Evolutionary conservation across 164 flowering plant species (phyloP), one percentile per base, ranked within the genome.

Genomic region (Aristolochia californica): DNA sequence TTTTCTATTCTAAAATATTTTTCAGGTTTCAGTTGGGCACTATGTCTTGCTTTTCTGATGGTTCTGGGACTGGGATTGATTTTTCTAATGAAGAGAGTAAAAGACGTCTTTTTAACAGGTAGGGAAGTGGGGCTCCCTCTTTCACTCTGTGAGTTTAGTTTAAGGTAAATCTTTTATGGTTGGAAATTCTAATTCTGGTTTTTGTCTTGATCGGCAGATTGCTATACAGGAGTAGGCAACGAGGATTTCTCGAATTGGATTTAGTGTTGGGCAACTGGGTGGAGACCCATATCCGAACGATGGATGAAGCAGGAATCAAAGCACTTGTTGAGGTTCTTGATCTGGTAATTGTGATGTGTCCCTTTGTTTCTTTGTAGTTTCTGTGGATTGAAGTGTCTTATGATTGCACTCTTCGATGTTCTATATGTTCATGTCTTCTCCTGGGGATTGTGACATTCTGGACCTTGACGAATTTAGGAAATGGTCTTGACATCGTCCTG

Each of bases 181-280:
- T 18, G 5, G 51, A 22, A 48, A 48, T 48, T 48, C 26, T 17
- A 1, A 24, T 26, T 28, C 14, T 56, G 13, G 8, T 22, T 60
- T 49, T 4, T 62, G 22, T 1, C 16, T 60, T 63, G 22, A 45
- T 56, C 28, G 30, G 27, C 54, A 90, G 97, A 63, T 63, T 91
- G 73, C 55, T 82, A 53, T 91, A 91, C 65, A 70, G 98, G 73
- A 88, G 98, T 77, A 88, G 72, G 60, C 96, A 88, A 56, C 64
- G 96, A 16, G 96, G 96, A 40, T 85, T 73, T 67, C 75, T 91
- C 24, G 98, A 91, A 66, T 72, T 88, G 76, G 98, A 88, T 76
- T 75, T 91, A 80, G 83, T 91, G 40, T 70, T 91, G 48, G 96
- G 96, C 0, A 85, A 79, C 44, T 91, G 91, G 91, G 95, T 87